Evolutionary conservation across 768 basidiomycete genomes (phyloP).

Genomic region (Pleurotus tuber-regium): DNA sequence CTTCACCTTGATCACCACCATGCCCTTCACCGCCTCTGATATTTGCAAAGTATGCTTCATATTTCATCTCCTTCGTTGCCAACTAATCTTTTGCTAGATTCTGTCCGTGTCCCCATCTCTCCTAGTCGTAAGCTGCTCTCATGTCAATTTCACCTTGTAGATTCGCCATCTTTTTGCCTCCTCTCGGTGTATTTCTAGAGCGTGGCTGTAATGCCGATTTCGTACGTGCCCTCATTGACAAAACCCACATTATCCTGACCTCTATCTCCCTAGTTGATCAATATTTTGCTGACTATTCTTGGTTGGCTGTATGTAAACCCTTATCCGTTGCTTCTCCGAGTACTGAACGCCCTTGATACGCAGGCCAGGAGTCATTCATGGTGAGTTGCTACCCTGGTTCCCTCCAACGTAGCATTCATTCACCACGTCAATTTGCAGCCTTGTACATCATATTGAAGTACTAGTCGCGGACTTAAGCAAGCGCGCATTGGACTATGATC

Average conservation of each 20-base stretch:
- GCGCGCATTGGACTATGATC: slow-evolving; percentile 18
- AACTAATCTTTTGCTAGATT: slow-evolving; percentile 32
- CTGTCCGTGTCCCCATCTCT: slow-evolving; percentile 20
- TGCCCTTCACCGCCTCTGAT: slow-evolving; percentile 74
- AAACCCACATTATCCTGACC: slow-evolving; percentile 5
- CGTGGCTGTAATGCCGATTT: slow-evolving; percentile 80
- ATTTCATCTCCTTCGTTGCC: neutral
- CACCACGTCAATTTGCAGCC: slow-evolving; percentile 39
- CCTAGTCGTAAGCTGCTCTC: neutral
- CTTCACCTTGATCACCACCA: slow-evolving; percentile 23
- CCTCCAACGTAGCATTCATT: slow-evolving; percentile 12
- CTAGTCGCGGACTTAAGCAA: slow-evolving; percentile 27
- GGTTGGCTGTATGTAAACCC: slow-evolving; percentile 78
- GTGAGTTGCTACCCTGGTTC: slow-evolving; percentile 21
- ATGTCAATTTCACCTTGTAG: slow-evolving; percentile 45
- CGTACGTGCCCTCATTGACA: slow-evolving; percentile 36
- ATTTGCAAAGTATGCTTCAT: slow-evolving; percentile 64
- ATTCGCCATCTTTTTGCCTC: slow-evolving; percentile 72
- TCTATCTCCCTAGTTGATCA: slow-evolving; percentile 45
- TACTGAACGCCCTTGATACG: slow-evolving; percentile 12
- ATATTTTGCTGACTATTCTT: slow-evolving; percentile 75
- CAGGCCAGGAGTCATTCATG: slow-evolving; percentile 80
- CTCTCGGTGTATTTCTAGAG: slow-evolving; percentile 87
- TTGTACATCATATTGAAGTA: slow-evolving; percentile 83
- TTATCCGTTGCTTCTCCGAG: neutral